Evolutionary conservation across 2,329 filamentous ascomycete species (phyloP), one percentile per base, ranked within the genome.

Genomic region (Neurospora crassa): DNA sequence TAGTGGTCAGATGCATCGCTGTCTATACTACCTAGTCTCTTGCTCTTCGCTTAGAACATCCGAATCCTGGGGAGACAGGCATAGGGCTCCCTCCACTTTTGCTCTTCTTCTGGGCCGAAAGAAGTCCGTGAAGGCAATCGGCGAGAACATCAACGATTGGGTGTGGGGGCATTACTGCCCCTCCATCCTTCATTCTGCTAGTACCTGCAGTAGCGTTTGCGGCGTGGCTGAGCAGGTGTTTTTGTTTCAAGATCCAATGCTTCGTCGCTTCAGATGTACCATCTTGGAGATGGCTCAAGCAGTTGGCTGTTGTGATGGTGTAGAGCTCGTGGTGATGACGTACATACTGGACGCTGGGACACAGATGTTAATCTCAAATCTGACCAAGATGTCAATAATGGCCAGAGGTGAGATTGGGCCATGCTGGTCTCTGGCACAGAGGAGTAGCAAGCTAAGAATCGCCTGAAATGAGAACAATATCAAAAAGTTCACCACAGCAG

Each of bases 161-260:
- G 42, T 18, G 40, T 53, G 69, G 69, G 34, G 43, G 70, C 70
- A 68, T 70, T 63, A 11, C 8, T 10, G 75, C 53, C 53, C 53
- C 53, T 63, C 53, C 53, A 63, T 8, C 53, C 53, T 63, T 37
- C 16, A 63, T 63, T 5, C 7, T 63, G 53, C 16, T 24, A 10
- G 53, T 76, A 73, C 75, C 75, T 76, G 75, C 75, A 75, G 73
- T 76, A 76, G 75, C 73, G 73, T 71, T 68, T 63, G 53, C 69
- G 67, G 40, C 29, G 75, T 75, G 75, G 75, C 75, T 75, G 74
- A 73, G 75, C 74, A 73, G 63, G 7, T 43, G 24, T 40, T 29
- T 69, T 70, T 29, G 75, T 76, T 76, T 76, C 74, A 74, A 68
- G 63, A 69, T 67, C 40, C 43, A 67, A 41, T 34, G 40, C 29